Percentiles rank a stretch among this genome's conserved stretches.
phyloP scores from a whole-genome alignment of 306 rosid genomes.

The Fagus sylvatica region DNA sequence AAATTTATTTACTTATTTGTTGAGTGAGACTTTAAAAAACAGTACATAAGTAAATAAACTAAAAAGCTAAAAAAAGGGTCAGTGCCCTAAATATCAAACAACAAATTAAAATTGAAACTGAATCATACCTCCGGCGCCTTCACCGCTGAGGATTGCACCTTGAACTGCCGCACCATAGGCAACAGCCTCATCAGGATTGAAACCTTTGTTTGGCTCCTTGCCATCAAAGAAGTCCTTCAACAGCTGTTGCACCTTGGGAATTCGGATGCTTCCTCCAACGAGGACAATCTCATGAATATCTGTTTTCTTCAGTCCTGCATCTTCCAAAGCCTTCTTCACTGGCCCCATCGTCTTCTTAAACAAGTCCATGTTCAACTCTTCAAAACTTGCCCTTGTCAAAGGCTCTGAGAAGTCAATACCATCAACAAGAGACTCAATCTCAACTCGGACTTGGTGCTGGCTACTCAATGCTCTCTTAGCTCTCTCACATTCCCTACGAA shows the following conservation, averaged over 20 bases:
- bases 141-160: constrained; percentile 53
- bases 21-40: too few relatives aligned
- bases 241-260: constrained; percentile 58
- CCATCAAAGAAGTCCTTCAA: constrained; percentile 56
- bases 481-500: constrained; percentile 55
- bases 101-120: not conserved
- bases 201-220: constrained; percentile 55
- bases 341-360: constrained; percentile 62
- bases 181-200: constrained; percentile 65
- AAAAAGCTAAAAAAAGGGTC: too few relatives aligned
- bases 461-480: constrained; percentile 60
- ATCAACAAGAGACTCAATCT: constrained; percentile 51
- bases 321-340: constrained; percentile 50
- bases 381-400: constrained; percentile 53
- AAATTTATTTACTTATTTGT: too few relatives aligned
- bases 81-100: not conserved
- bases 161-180: constrained; percentile 61
- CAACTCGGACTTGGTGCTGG: constrained; percentile 59
- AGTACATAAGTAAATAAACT: too few relatives aligned
- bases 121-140: constrained; percentile 43
- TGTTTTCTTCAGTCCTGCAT: constrained; percentile 47
- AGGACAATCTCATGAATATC: constrained; percentile 51
- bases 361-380: constrained; percentile 58
- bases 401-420: constrained; percentile 58
- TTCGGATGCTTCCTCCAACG: constrained; percentile 59